phyloP scores from a whole-genome alignment of 495 filamentous ascomycete genomes.

The Podospora fimiseda region DNA sequence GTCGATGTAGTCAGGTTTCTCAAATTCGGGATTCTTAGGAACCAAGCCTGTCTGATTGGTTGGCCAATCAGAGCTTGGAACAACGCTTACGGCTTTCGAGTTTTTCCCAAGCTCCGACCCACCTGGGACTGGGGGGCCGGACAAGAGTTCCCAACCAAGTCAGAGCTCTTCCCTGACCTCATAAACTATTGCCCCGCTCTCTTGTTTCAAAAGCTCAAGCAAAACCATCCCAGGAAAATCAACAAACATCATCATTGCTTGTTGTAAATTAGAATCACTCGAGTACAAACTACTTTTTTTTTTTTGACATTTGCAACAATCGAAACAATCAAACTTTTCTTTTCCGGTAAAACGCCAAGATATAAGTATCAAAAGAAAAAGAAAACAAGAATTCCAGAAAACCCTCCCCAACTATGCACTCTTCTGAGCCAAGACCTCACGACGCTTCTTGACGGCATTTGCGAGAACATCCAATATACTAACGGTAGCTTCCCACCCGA shows the following conservation, averaged over 20 bases:
- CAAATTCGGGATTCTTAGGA: slow-evolving; percentile 37
- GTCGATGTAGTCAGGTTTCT: slow-evolving; percentile 31
- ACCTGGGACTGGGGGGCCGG: neutral
- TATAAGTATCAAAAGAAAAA: neutral
- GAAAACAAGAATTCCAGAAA: neutral
- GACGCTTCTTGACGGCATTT: slow-evolving; percentile 65
- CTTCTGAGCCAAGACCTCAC: slow-evolving; percentile 38
- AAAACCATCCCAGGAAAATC: no score
- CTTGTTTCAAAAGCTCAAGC: neutral
- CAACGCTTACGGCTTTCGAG: slow-evolving; percentile 15
- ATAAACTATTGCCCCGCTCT: neutral
- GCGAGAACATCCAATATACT: slow-evolving; percentile 71
- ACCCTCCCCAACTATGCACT: neutral
- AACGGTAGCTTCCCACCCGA: slow-evolving; percentile 91
- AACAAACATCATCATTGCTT: neutral
- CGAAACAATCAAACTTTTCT: neutral
- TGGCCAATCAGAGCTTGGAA: slow-evolving; percentile 16
- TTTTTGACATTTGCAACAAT: no score
- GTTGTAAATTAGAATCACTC: neutral
- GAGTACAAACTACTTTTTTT: no score
- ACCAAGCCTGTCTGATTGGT: slow-evolving; percentile 26
- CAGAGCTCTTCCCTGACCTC: neutral
- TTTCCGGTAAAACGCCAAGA: neutral
- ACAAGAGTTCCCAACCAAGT: neutral
- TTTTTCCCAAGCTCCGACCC: slow-evolving; percentile 18